A percentile compares a stretch with the other conserved stretches of the same genome.
phyloP scores from a whole-genome alignment of 2,329 filamentous ascomycete species.

The Trichophaea hybrida region DNA sequence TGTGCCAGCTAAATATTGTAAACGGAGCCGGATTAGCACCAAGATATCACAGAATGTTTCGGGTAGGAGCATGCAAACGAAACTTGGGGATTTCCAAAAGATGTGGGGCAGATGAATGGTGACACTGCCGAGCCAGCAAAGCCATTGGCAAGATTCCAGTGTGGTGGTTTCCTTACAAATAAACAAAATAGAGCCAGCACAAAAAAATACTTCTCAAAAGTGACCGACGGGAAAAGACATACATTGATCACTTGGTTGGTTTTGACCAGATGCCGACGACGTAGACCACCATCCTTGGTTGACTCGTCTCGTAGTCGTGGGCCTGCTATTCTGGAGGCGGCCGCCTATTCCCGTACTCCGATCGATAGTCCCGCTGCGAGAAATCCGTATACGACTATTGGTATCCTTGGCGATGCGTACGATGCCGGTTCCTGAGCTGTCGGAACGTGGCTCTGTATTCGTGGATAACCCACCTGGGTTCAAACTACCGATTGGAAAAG shows the following conservation, averaged over 20 bases:
- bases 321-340: not conserved
- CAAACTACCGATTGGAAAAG: slow-evolving; percentile 4
- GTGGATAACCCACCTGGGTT: not conserved
- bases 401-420: not conserved
- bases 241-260: not conserved
- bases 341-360: not conserved
- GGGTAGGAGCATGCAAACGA: not conserved
- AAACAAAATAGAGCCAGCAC: not conserved
- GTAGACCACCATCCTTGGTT: not conserved
- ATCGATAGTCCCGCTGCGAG: not conserved
- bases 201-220: not conserved
- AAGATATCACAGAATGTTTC: not conserved
- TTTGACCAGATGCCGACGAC: not conserved
- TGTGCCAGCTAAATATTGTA: slow-evolving; percentile 1
- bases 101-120: not conserved
- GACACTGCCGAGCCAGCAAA: not conserved
- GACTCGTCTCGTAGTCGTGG: not conserved
- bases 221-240: not conserved
- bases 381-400: not conserved
- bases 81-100: not conserved
- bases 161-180: not conserved
- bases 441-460: slow-evolving; percentile 4
- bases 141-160: not conserved
- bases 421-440: slow-evolving; percentile 3
- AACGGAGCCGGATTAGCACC: slow-evolving; percentile 2